These are phyloP conservation scores for Quercus agrifolia DNA, from an alignment of 306 rosid species.

Conservation along the genomic window DNA sequence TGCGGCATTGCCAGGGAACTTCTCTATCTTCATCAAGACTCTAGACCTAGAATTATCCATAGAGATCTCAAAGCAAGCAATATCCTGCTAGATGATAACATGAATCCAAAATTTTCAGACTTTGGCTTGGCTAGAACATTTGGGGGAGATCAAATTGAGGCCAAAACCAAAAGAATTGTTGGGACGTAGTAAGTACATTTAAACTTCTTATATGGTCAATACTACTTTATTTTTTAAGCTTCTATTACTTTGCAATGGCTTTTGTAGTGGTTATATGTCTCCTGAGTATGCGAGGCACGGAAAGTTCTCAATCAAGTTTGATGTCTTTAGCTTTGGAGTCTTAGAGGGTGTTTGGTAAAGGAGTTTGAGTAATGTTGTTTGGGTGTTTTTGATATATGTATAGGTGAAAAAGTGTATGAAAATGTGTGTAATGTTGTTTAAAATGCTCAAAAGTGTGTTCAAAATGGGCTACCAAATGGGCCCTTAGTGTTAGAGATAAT, in stretches of 20 bases:
- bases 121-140: slow-evolving; percentile 53
- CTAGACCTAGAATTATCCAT: slow-evolving; percentile 29
- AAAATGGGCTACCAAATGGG: no score
- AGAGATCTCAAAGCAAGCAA: slow-evolving; percentile 52
- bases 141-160: slow-evolving; percentile 40
- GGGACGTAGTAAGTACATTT: slow-evolving; percentile 47
- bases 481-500: slow-evolving; percentile 37
- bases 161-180: slow-evolving; percentile 35
- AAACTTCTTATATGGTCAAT: not conserved
- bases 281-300: slow-evolving; percentile 41
- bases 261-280: slow-evolving; percentile 48
- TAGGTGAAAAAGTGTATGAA: no score
- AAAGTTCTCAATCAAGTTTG: slow-evolving; percentile 32
- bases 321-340: slow-evolving; percentile 47
- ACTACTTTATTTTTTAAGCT: not conserved
- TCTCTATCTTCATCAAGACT: slow-evolving; percentile 30
- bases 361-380: no score
- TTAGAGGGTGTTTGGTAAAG: not conserved
- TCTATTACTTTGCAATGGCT: not conserved
- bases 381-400: no score
- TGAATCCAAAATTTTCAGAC: slow-evolving; percentile 62
- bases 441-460: no score
- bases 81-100: slow-evolving; percentile 39
- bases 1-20: slow-evolving; percentile 17
- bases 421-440: no score